Conservation (phyloP, 495 filamentous ascomycete species). For the Annulohypoxylon moriforme region DNA sequence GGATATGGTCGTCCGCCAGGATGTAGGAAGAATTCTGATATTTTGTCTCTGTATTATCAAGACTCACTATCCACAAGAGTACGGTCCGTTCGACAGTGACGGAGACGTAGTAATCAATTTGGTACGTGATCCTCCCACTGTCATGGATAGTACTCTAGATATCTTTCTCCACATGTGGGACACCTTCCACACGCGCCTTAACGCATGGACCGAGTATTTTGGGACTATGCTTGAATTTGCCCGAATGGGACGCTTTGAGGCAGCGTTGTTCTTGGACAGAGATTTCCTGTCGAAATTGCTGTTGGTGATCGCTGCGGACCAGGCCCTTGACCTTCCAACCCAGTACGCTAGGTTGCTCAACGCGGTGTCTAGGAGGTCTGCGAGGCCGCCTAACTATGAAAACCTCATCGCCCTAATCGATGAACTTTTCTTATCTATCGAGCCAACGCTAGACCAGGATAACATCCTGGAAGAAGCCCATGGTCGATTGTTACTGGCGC, state of each 20-base stretch:
- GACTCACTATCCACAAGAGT: constrained; percentile 54
- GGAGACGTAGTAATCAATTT: constrained; percentile 26
- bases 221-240: constrained; percentile 71
- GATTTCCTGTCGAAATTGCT: constrained; percentile 68
- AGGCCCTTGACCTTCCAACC: constrained; percentile 51
- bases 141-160: constrained; percentile 37
- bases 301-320: constrained; percentile 72
- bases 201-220: constrained; percentile 86
- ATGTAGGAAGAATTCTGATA: constrained; percentile 66
- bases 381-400: constrained; percentile 64
- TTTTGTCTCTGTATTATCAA: constrained; percentile 65
- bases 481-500: constrained; percentile 42
- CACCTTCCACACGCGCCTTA: constrained; percentile 64
- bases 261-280: constrained; percentile 63
- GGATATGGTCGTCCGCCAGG: constrained; percentile 69
- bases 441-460: constrained; percentile 57
- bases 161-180: constrained; percentile 67
- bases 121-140: neutral
- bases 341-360: constrained; percentile 58
- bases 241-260: constrained; percentile 65
- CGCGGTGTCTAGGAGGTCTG: constrained; percentile 61
- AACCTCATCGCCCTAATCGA: constrained; percentile 67
- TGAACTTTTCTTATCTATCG: constrained; percentile 58
- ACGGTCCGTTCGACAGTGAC: constrained; percentile 50
- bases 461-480: constrained; percentile 55